These are phyloP conservation scores for Dispira parvispora DNA, from an alignment of 192 early-diverging fungal species.

Conservation along the genomic window DNA sequence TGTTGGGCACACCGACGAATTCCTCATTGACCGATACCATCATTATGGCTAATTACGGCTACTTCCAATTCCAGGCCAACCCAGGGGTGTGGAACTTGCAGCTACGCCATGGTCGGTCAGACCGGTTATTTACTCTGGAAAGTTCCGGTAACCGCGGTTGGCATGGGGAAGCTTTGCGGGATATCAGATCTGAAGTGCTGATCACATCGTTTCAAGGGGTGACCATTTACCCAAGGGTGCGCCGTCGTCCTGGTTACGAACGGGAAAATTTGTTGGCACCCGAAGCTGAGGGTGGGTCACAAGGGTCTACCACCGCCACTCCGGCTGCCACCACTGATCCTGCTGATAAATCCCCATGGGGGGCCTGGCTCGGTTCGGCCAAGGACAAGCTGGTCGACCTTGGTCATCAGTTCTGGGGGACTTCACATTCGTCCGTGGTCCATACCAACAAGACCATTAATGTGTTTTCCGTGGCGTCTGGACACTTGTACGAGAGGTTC, in stretches of 20 bases:
- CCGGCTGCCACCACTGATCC: neutral
- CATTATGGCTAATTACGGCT: constrained; percentile 98
- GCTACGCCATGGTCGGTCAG: constrained; percentile 66
- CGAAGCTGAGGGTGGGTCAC: neutral
- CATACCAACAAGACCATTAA: constrained; percentile 47
- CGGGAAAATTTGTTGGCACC: constrained; percentile 15
- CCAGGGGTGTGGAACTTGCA: constrained; percentile 77
- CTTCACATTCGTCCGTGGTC: neutral
- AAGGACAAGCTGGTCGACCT: neutral
- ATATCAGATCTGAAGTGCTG: constrained; percentile 33
- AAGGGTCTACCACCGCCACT: neutral
- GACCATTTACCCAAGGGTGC: constrained; percentile 64
- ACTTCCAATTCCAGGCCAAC: constrained; percentile 86
- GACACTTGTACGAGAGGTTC: constrained; percentile 95
- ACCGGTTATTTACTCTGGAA: constrained; percentile 59
- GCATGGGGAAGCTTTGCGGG: constrained; percentile 23
- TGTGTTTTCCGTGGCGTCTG: constrained; percentile 96
- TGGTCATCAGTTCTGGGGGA: neutral
- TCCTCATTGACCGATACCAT: constrained; percentile 72
- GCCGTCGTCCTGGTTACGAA: constrained; percentile 67
- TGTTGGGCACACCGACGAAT: constrained; percentile 46
- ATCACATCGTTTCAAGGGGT: constrained; percentile 69
- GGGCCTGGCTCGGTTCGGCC: constrained; percentile 11
- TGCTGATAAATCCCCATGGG: neutral
- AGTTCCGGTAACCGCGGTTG: constrained; percentile 34